A percentile compares a stretch with the other conserved stretches of the same genome.
Conservation (phyloP, 805 yeast species). For the Brettanomyces bruxellensis region DNA sequence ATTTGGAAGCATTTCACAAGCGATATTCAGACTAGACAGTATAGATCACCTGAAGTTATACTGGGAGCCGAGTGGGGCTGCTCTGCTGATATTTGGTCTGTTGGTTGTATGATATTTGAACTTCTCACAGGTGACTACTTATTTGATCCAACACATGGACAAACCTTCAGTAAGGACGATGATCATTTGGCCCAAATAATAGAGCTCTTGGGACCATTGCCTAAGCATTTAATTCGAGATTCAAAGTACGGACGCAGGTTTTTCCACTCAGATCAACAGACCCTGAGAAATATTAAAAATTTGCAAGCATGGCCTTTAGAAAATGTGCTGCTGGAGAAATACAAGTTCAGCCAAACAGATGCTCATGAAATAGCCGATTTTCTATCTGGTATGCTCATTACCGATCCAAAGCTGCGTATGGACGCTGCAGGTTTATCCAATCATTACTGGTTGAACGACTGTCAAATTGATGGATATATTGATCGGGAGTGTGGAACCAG, state of each 20-base stretch:
- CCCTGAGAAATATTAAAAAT: constrained; percentile 68
- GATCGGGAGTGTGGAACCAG: constrained; percentile 71
- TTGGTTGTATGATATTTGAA: constrained; percentile 87
- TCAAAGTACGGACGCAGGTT: constrained; percentile 45
- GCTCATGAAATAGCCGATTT: constrained; percentile 71
- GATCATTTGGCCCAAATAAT: constrained; percentile 95
- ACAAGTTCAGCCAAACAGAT: constrained; percentile 58
- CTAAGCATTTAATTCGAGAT: constrained; percentile 52
- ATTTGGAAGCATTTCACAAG: constrained; percentile 71
- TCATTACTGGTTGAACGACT: constrained; percentile 78
- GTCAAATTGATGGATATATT: constrained; percentile 64
- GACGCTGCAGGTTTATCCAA: constrained; percentile 95
- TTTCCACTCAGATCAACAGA: constrained; percentile 24
- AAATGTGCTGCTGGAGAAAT: constrained; percentile 78
- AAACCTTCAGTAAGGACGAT: constrained; percentile 76
- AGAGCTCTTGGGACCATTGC: constrained; percentile 38
- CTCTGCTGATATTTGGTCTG: constrained; percentile 92
- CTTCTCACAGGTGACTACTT: constrained; percentile 88
- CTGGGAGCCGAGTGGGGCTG: constrained; percentile 90
- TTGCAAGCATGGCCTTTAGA: constrained; percentile 84
- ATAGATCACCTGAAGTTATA: constrained; percentile 83
- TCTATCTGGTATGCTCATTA: constrained; percentile 69
- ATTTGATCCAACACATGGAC: constrained; percentile 81
- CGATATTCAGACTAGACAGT: constrained; percentile 87
- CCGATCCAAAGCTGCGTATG: constrained; percentile 74